Evolutionary conservation across 805 yeast genomes (phyloP).

Genomic region (Cephaloascus albidus): DNA sequence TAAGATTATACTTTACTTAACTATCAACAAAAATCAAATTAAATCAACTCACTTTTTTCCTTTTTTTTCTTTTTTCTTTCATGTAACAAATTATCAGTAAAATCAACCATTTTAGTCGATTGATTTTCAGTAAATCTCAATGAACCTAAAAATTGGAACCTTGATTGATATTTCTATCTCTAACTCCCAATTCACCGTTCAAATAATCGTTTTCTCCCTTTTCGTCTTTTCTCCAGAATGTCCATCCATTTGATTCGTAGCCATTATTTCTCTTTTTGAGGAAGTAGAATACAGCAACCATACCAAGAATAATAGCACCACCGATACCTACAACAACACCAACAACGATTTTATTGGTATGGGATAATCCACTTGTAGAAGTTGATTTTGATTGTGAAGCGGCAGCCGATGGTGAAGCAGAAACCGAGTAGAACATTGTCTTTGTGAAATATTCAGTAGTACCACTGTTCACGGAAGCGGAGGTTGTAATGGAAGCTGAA

Average conservation of each 20-base stretch:
- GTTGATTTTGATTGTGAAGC: slow-evolving; percentile 7
- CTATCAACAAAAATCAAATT: background rate
- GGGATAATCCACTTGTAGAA: slow-evolving; percentile 24
- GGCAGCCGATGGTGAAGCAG: slow-evolving; percentile 16
- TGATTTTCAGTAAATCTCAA: too few species aligned
- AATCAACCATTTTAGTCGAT: too few species aligned
- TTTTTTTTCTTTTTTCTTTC: background rate
- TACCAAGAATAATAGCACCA: slow-evolving; percentile 27
- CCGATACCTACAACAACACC: slow-evolving; percentile 40
- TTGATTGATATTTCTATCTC: slow-evolving; percentile 36
- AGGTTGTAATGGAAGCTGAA: slow-evolving; percentile 9
- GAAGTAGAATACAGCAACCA: slow-evolving; percentile 22
- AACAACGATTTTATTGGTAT: slow-evolving; percentile 32
- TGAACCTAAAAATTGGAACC: slow-evolving; percentile 36
- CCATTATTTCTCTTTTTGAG: slow-evolving; percentile 21
- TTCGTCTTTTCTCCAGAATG: slow-evolving; percentile 38
- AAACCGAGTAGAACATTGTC: slow-evolving; percentile 15
- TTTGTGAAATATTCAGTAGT: slow-evolving; percentile 27
- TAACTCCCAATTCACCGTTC: slow-evolving; percentile 36
- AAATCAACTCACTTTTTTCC: background rate
- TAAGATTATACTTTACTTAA: background rate
- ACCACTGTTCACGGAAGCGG: slow-evolving; percentile 23
- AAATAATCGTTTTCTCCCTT: slow-evolving; percentile 31
- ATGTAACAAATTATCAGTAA: too few species aligned
- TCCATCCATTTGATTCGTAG: slow-evolving; percentile 27